phyloP scores from a whole-genome alignment of 495 filamentous ascomycete species.

The Hypoxylon trugodes region DNA sequence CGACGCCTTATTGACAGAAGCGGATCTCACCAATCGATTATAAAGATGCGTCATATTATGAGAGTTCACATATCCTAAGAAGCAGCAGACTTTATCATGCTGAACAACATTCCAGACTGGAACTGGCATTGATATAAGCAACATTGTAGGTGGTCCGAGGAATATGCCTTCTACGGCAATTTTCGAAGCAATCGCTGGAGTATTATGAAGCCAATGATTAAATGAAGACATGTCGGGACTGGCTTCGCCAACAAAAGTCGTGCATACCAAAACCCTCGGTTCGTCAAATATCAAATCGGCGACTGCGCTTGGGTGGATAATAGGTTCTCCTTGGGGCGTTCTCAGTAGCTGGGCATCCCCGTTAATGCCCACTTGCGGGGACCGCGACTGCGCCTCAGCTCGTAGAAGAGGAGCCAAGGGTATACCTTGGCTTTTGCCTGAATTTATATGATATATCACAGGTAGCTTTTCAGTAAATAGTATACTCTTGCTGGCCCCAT shows the following conservation, averaged over 20 bases:
- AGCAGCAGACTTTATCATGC: slow-evolving; percentile 65
- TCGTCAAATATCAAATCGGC: slow-evolving; percentile 62
- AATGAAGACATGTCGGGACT: slow-evolving; percentile 66
- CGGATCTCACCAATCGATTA: slow-evolving; percentile 57
- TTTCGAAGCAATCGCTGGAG: slow-evolving; percentile 56
- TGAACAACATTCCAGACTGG: slow-evolving; percentile 64
- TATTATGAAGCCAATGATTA: slow-evolving; percentile 64
- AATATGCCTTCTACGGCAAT: slow-evolving; percentile 67
- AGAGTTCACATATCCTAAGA: slow-evolving; percentile 63
- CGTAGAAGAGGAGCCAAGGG: slow-evolving; percentile 53
- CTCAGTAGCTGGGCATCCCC: slow-evolving; percentile 44
- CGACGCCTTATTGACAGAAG: slow-evolving; percentile 46
- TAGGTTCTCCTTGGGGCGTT: slow-evolving; percentile 46
- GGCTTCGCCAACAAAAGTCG: slow-evolving; percentile 64
- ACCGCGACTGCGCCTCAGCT: slow-evolving; percentile 47
- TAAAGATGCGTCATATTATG: slow-evolving; percentile 67
- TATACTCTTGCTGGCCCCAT: slow-evolving; percentile 52
- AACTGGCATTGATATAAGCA: slow-evolving; percentile 65
- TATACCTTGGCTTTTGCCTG: slow-evolving; percentile 56
- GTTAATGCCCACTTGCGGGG: slow-evolving; percentile 51
- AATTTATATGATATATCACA: slow-evolving; percentile 57
- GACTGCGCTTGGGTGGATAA: slow-evolving; percentile 51
- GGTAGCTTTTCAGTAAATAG: slow-evolving; percentile 52
- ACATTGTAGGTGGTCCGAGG: slow-evolving; percentile 63
- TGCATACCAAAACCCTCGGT: slow-evolving; percentile 61